A percentile compares a stretch with the other conserved stretches of the same genome.
These are phyloP conservation scores for barley (Hordeum vulgare) DNA, from an alignment of 176 grass and related monocot genomes.

Conservation along the genomic window DNA sequence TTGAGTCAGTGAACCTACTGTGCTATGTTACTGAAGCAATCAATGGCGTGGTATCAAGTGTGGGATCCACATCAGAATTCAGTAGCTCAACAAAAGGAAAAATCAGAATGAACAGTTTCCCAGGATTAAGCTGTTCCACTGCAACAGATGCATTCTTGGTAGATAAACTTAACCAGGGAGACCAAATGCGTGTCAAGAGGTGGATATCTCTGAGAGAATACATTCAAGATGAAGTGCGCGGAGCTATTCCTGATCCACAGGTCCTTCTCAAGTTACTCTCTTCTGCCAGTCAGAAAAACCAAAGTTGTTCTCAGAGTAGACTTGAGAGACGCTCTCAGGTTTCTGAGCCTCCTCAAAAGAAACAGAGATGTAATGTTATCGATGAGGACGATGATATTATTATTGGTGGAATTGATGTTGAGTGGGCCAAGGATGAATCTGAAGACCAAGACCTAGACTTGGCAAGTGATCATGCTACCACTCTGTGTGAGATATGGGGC, in stretches of 20 bases:
- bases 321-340: conserved; percentile 34
- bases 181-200: conserved; percentile 24
- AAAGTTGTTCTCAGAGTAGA: conserved; percentile 26
- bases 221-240: conserved; percentile 68
- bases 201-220: conserved; percentile 68
- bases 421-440: conserved; percentile 23
- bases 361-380: conserved; percentile 32
- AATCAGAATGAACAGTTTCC: conserved; percentile 18
- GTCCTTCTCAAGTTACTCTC: conserved; percentile 89
- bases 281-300: conserved; percentile 48
- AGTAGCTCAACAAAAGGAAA: conserved; percentile 19
- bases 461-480: conserved; percentile 19
- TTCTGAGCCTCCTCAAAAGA: conserved; percentile 56
- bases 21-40: conserved; percentile 42
- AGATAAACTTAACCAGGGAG: conserved; percentile 24
- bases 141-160: conserved; percentile 18
- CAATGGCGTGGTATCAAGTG: conserved; percentile 30
- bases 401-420: conserved; percentile 62
- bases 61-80: conserved; percentile 1
- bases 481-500: conserved; percentile 64
- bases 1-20: conserved; percentile 68
- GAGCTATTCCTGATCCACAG: conserved; percentile 79
- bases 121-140: conserved; percentile 41
- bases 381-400: conserved; percentile 51
- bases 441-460: conserved; percentile 21